These are phyloP conservation scores for Aspergillus alliaceus DNA, from an alignment of 2,329 filamentous ascomycete species.

Conservation along the genomic window DNA sequence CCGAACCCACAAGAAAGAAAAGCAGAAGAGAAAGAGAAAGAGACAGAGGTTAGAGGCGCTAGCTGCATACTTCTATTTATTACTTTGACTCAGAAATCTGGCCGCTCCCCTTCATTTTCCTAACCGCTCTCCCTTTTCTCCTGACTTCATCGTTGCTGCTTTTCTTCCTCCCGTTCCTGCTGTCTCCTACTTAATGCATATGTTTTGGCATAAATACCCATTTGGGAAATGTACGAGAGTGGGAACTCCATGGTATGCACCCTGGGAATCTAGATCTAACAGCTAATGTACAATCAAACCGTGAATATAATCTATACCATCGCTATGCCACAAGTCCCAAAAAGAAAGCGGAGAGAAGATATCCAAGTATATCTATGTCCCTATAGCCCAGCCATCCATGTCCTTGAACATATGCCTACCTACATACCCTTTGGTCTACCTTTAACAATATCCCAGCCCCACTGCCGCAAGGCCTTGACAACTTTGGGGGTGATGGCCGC, in stretches of 20 bases:
- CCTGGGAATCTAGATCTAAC: constrained; percentile 30
- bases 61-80: too few relatives aligned
- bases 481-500: constrained; percentile 90
- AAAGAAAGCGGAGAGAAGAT: neutral
- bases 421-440: constrained; percentile 49
- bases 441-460: constrained; percentile 96
- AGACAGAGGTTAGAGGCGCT: too few relatives aligned
- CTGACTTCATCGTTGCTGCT: neutral
- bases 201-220: constrained; percentile 5
- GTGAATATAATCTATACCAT: constrained; percentile 13
- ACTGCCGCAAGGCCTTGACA: constrained; percentile 80
- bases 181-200: constrained; percentile 1
- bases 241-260: constrained; percentile 15
- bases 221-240: constrained; percentile 16
- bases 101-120: too few relatives aligned
- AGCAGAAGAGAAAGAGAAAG: neutral
- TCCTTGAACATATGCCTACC: neutral
- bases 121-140: too few relatives aligned
- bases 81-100: too few relatives aligned
- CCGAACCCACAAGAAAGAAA: neutral
- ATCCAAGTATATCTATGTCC: too few relatives aligned
- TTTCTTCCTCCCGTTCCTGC: constrained; percentile 1
- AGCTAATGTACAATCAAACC: constrained; percentile 33
- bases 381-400: neutral
- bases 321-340: constrained; percentile 22